Evolutionary conservation across 257 asterid species (phyloP), one percentile per base, ranked within the genome.

Genomic region (Przewalskia tangutica): DNA sequence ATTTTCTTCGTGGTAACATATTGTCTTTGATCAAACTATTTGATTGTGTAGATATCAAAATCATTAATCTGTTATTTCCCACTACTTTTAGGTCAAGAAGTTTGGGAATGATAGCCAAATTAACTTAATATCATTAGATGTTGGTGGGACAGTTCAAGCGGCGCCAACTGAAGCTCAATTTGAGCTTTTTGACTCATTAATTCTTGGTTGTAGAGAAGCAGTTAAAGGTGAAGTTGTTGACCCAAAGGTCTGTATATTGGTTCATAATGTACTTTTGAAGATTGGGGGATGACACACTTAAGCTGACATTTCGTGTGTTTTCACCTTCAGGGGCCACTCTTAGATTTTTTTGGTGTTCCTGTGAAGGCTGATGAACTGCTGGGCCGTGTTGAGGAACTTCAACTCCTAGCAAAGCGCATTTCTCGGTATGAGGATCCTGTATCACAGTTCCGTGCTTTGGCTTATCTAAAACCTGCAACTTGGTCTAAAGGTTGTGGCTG

Each of bases 401-500:
- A 96, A 86, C 94, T 91, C 81, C 93, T 96, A 87, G 97, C 97
- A 79, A 96, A 94, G 88, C 95, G 99, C 84, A 92, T 96, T 86
- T 86, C 88, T 82, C 91, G 97, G 58, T 94, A 96, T 82, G 95
- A 87, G 77, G 97, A 94, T 85, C 99, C 99, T 60, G 53, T 96
- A 38, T 87, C 93, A 73, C 99, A 96, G 85, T 96, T 94, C 88
- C 87, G 97, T 86, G 91, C 97, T 50, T 89, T 96, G 77, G 90
- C 92, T 73, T 94, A 87, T 86, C 97, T 93, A 81, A 96, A 93
- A 85, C 98, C 98, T 75, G 92, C 98, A 77, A 90, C 98, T 0
- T 96, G 99, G 99, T 94, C 99, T 70, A 96, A 94, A 88, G 99
- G 99, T 55, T 96, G 99, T 92, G 98, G 99, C 83, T 96, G 99